phyloP scores from a whole-genome alignment of 2,329 filamentous ascomycete species.

The Aspergillus sp. region DNA sequence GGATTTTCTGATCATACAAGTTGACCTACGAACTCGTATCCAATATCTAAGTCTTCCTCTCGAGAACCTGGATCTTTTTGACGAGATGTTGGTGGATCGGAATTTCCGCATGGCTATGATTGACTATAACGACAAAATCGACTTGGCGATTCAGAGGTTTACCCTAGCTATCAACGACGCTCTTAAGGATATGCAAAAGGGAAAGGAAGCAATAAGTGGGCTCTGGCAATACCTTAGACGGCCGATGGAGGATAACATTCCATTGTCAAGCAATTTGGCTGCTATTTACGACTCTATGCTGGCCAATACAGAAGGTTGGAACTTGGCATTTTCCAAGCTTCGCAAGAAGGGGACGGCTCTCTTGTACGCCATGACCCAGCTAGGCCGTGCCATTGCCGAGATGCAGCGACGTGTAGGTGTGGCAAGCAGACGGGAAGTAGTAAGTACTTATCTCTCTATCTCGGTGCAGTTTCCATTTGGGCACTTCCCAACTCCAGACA shows the following conservation, averaged over 20 bases:
- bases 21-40: constrained; percentile 80
- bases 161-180: constrained; percentile 75
- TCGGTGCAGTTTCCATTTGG: not conserved
- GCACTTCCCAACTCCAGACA: constrained; percentile 13
- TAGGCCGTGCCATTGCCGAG: constrained; percentile 78
- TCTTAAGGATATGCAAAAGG: constrained; percentile 77
- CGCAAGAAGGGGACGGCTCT: constrained; percentile 73
- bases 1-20: constrained; percentile 76
- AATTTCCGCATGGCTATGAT: constrained; percentile 81
- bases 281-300: constrained; percentile 89
- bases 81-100: constrained; percentile 84
- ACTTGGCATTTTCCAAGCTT: constrained; percentile 75
- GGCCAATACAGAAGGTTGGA: constrained; percentile 90
- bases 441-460: constrained; percentile 55
- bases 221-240: constrained; percentile 75
- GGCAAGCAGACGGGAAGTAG: constrained; percentile 72
- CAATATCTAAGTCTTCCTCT: constrained; percentile 81
- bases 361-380: constrained; percentile 69
- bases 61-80: constrained; percentile 79
- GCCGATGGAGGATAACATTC: constrained; percentile 65
- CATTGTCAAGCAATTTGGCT: constrained; percentile 62
- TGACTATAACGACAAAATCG: constrained; percentile 86
- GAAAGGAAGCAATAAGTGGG: constrained; percentile 73
- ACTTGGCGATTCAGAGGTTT: constrained; percentile 84
- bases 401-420: constrained; percentile 85